Base-by-base conservation (phyloP, 495 filamentous ascomycete genomes). In the Penicillium bovifimosum region DNA sequence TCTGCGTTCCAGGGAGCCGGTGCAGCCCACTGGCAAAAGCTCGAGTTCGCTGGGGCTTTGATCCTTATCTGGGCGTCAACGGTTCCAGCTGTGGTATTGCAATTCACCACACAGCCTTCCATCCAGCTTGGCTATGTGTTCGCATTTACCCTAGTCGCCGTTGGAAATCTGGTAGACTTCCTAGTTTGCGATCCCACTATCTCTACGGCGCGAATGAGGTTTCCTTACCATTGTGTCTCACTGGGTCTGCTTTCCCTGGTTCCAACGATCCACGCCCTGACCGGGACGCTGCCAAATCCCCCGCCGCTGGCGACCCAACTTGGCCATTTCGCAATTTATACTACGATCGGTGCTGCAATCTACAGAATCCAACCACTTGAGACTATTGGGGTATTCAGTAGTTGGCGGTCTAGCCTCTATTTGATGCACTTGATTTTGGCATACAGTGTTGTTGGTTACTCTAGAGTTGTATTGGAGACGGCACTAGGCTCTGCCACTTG, bases 41-140 rank as follows among this genome's bases (percentile, higher is more conserved):
- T 49, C 5, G 46, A 49, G 46, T 49, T 49, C n/a, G 34, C 13
- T 16, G 46, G n/a, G n/a, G n/a, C n/a, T n/a, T n/a, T n/a, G n/a
- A n/a, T n/a, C n/a, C n/a, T n/a, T n/a, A n/a, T n/a, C 24, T 49
- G n/a, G 16, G n/a, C 46, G 34, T 20, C 34, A 18, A 49, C 46
- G 20, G 27, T 49, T 14, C 34, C 46, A 9, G 9, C 18, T 13
- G 34, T 49, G 33, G 46, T 29, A 13, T 29, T 49, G 33, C 46
- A 27, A 27, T 49, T 49, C 34, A 6, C 32, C 18, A 28, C 32
- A 28, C 46, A 39, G 33, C 46, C 46, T 27, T 38, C 34, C 9
- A 29, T 49, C 24, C 46, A 49, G 46, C 46, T 49, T 27, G 46
- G 46, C 17, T 49, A 49, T 29, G 3, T 49, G 16, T 49, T 28